Evolutionary conservation across 805 yeast species (phyloP).

Genomic region (Teunomyces aglyptinius): DNA sequence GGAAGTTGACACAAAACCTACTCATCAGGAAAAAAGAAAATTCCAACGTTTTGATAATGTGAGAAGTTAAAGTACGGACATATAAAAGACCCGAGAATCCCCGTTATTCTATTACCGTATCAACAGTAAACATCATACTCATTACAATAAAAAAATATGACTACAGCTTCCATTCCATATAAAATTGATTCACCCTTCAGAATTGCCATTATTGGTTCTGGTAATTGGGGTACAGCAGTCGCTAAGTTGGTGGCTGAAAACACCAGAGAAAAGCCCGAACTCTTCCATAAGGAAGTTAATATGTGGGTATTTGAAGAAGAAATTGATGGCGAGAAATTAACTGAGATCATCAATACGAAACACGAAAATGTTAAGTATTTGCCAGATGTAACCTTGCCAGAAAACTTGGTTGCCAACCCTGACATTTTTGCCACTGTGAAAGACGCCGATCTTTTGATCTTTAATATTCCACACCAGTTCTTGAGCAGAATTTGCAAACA

Average conservation of each 20-base stretch:
- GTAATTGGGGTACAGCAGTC: slow-evolving; percentile 98
- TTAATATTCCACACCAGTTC: slow-evolving; percentile 98
- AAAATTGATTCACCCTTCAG: slow-evolving; percentile 35
- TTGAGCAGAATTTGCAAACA: slow-evolving; percentile 72
- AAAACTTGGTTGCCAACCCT: slow-evolving; percentile 86
- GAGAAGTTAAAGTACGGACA: not conserved
- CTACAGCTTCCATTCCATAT: slow-evolving; percentile 28
- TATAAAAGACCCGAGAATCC: not conserved
- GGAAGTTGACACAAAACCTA: not conserved
- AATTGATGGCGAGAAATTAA: slow-evolving; percentile 72
- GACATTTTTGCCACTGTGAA: slow-evolving; percentile 71
- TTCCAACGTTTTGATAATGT: not conserved
- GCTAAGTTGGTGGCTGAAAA: slow-evolving; percentile 95
- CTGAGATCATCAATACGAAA: slow-evolving; percentile 83
- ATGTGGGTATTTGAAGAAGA: slow-evolving; percentile 98
- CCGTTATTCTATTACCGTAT: too few relatives aligned
- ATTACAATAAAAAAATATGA: slow-evolving; percentile 11
- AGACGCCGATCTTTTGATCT: slow-evolving; percentile 82
- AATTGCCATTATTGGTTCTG: slow-evolving; percentile 72
- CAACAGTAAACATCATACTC: too few relatives aligned
- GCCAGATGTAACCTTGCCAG: slow-evolving; percentile 84
- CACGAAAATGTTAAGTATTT: slow-evolving; percentile 95
- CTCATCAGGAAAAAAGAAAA: not conserved
- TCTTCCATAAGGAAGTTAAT: slow-evolving; percentile 71
- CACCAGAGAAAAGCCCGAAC: slow-evolving; percentile 63